Evolutionary conservation across 2,329 filamentous ascomycete species (phyloP).

Genomic region (Anisogramma anomala): DNA sequence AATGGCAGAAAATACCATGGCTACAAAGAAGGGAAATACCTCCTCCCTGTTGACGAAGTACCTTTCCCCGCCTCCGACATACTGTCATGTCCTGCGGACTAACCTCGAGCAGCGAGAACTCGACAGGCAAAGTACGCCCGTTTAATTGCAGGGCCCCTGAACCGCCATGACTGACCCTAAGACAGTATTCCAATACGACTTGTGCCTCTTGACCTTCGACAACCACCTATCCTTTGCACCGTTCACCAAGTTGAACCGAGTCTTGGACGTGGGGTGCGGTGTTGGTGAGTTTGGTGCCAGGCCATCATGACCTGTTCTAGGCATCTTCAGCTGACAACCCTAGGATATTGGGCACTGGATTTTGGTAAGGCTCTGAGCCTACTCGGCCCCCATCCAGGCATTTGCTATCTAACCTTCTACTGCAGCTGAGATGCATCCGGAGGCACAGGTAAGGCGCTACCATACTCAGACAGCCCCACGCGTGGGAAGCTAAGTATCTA

Average conservation of each 20-base stretch:
- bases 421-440: slow-evolving; percentile 19
- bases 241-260: slow-evolving; percentile 28
- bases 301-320: neutral
- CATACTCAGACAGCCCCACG: neutral
- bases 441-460: slow-evolving; percentile 16
- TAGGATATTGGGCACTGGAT: slow-evolving; percentile 21
- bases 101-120: slow-evolving; percentile 24
- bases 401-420: slow-evolving; percentile 2
- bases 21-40: slow-evolving; percentile 28
- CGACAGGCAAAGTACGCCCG: slow-evolving; percentile 21
- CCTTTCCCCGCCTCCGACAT: neutral
- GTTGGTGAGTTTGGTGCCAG: slow-evolving; percentile 25
- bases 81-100: neutral
- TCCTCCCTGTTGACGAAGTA: slow-evolving; percentile 28
- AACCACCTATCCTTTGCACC: slow-evolving; percentile 35
- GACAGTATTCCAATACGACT: slow-evolving; percentile 25
- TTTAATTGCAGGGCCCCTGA: neutral
- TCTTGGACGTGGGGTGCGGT: slow-evolving; percentile 40
- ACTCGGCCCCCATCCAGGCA: neutral
- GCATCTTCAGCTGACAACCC: slow-evolving; percentile 6
- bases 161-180: neutral
- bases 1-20: slow-evolving; percentile 29
- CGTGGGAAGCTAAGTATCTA: neutral
- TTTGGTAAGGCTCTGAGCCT: slow-evolving; percentile 17
- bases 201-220: slow-evolving; percentile 31